Evolutionary conservation across 108 stramenopile genomes (phyloP).

Genomic region (Parietichytrium sp.): DNA sequence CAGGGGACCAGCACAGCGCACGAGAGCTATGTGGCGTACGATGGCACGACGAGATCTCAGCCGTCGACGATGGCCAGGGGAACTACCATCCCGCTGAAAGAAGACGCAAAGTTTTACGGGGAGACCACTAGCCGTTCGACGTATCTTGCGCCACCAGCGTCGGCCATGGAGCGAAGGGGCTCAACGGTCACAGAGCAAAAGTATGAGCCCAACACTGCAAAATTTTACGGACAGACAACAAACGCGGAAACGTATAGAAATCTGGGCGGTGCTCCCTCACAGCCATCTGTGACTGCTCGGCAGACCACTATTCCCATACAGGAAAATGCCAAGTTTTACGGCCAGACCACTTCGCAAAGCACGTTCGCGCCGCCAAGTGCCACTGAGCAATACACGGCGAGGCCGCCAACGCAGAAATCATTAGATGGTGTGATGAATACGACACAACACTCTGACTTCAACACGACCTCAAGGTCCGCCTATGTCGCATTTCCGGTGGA

Average conservation of each 20-base stretch:
- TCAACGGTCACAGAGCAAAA: neutral
- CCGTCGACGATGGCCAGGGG: too few species aligned
- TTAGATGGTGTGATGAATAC: neutral
- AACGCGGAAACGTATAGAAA: neutral
- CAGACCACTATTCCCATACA: neutral
- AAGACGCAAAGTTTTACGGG: slow-evolving; percentile 27
- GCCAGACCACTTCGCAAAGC: neutral
- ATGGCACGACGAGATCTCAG: too few species aligned
- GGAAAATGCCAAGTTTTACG: neutral
- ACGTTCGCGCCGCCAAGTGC: neutral
- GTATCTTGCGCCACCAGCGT: neutral
- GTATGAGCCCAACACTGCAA: neutral
- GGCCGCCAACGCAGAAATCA: neutral
- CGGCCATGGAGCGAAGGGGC: too few species aligned
- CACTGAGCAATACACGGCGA: neutral
- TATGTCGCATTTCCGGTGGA: neutral
- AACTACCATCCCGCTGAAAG: too few species aligned
- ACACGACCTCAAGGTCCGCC: neutral
- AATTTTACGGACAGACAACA: neutral
- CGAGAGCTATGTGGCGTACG: neutral
- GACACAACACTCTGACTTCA: neutral
- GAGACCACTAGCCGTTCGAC: neutral
- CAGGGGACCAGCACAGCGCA: neutral
- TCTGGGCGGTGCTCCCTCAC: neutral
- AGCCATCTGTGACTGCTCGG: neutral